A percentile compares a stretch with the other conserved stretches of the same genome.
Evolutionary conservation across 2,329 filamentous ascomycete genomes (phyloP).

Genomic region (Emericellopsis cladophorae): DNA sequence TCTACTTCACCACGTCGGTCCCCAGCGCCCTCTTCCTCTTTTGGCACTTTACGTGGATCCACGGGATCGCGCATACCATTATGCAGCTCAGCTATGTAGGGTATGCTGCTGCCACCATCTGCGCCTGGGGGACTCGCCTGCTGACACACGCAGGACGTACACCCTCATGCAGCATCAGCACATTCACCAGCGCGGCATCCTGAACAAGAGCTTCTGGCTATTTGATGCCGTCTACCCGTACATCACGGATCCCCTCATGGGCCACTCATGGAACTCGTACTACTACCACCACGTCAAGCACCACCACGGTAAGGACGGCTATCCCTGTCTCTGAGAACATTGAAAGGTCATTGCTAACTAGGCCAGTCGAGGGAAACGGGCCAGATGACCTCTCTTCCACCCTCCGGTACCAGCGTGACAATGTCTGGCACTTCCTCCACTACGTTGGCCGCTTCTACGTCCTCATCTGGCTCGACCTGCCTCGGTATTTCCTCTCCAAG

Average conservation of each 20-base stretch:
- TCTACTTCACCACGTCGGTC: conserved; percentile 58
- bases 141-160: conserved; percentile 29
- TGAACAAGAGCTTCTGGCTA: conserved; percentile 38
- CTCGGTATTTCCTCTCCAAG: conserved; percentile 57
- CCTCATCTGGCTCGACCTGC: conserved; percentile 62
- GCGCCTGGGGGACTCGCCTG: too few species aligned
- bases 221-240: conserved; percentile 62
- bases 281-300: conserved; percentile 81
- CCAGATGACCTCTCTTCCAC: conserved; percentile 66
- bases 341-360: too few species aligned
- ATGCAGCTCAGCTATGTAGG: conserved; percentile 60
- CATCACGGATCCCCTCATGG: conserved; percentile 62
- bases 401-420: conserved; percentile 63
- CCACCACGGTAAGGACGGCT: conserved; percentile 40
- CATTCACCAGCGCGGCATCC: conserved; percentile 63
- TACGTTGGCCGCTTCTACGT: conserved; percentile 66
- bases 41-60: conserved; percentile 51
- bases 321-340: conserved; percentile 15
- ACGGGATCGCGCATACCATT: conserved; percentile 51
- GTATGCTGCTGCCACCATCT: conserved; percentile 5
- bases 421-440: conserved; percentile 49
- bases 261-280: conserved; percentile 77
- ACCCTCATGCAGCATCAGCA: conserved; percentile 79
- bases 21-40: conserved; percentile 57
- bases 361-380: conserved; percentile 52